Evolutionary conservation across 306 rosid species (phyloP).

Genomic region (Cicer judaicum): DNA sequence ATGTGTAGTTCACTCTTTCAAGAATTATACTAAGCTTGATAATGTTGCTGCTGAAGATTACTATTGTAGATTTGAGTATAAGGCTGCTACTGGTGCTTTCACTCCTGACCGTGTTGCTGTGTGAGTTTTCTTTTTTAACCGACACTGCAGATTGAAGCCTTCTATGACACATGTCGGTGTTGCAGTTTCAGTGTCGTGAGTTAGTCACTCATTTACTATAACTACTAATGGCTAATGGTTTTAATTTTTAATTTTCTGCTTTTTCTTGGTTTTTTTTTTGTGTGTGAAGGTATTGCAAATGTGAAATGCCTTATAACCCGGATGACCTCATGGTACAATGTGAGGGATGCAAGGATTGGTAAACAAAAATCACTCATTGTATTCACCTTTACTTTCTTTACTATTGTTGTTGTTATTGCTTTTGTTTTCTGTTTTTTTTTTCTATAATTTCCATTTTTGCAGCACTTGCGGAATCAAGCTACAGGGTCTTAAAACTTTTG

Average conservation of each 20-base stretch:
- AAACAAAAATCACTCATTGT: conserved; percentile 38
- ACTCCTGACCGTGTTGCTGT: conserved; percentile 91
- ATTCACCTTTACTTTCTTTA: conserved; percentile 37
- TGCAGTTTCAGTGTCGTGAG: too few species aligned
- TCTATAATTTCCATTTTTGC: conserved; percentile 4
- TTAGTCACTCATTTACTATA: too few species aligned
- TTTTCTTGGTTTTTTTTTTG: not conserved
- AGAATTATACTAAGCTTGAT: conserved; percentile 84
- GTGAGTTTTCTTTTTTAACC: conserved; percentile 54
- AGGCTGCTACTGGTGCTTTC: conserved; percentile 88
- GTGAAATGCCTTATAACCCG: conserved; percentile 95
- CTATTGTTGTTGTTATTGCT: not conserved
- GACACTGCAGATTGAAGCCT: too few species aligned
- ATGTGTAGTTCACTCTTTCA: conserved; percentile 78
- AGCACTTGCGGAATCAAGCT: not conserved
- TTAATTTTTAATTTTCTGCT: too few species aligned
- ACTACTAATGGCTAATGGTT: too few species aligned
- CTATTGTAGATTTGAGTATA: conserved; percentile 85
- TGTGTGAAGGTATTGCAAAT: conserved; percentile 80
- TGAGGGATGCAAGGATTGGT: conserved; percentile 97
- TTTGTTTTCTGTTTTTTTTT: not conserved
- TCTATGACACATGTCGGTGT: too few species aligned
- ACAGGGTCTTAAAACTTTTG: too few species aligned
- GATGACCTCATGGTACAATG: conserved; percentile 97
- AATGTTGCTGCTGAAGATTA: conserved; percentile 88